phyloP scores from a whole-genome alignment of 495 filamentous ascomycete species.

The Aspergillus heteromorphus region DNA sequence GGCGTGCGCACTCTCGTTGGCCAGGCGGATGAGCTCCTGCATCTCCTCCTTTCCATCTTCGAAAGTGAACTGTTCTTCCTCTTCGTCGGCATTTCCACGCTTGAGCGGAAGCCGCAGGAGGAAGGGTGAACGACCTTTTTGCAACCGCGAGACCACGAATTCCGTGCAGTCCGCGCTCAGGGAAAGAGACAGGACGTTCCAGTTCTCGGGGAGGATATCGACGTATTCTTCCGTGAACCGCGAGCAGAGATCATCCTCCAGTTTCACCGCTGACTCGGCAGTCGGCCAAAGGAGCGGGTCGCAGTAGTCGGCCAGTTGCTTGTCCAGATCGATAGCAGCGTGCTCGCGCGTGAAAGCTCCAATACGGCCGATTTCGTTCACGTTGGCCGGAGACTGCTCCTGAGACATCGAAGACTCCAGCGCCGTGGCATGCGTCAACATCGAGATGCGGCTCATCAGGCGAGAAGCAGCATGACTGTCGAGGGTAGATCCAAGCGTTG shows the following conservation, averaged over 20 bases:
- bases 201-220: conserved; percentile 68
- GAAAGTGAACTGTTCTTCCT: conserved; percentile 80
- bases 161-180: conserved; percentile 75
- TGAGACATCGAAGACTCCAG: conserved; percentile 24
- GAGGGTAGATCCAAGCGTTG: conserved; percentile 39
- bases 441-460: conserved; percentile 43
- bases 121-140: conserved; percentile 69
- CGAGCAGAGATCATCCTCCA: conserved; percentile 24
- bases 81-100: conserved; percentile 75
- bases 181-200: conserved; percentile 82
- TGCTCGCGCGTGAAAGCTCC: conserved; percentile 41
- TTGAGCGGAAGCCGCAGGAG: conserved; percentile 78
- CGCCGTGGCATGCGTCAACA: conserved; percentile 40
- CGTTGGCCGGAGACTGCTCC: conserved; percentile 36
- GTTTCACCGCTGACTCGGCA: conserved; percentile 12
- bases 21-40: conserved; percentile 69
- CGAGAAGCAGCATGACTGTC: conserved; percentile 41
- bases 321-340: conserved; percentile 40
- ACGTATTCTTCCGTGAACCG: conserved; percentile 38
- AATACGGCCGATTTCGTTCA: conserved; percentile 37
- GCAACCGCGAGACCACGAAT: conserved; percentile 74
- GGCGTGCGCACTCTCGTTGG: conserved; percentile 77
- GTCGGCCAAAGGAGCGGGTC: conserved; percentile 39
- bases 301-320: conserved; percentile 34
- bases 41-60: conserved; percentile 70